Base-by-base conservation (phyloP, 2,329 filamentous ascomycete species). In the Cladosporium sp. region DNA sequence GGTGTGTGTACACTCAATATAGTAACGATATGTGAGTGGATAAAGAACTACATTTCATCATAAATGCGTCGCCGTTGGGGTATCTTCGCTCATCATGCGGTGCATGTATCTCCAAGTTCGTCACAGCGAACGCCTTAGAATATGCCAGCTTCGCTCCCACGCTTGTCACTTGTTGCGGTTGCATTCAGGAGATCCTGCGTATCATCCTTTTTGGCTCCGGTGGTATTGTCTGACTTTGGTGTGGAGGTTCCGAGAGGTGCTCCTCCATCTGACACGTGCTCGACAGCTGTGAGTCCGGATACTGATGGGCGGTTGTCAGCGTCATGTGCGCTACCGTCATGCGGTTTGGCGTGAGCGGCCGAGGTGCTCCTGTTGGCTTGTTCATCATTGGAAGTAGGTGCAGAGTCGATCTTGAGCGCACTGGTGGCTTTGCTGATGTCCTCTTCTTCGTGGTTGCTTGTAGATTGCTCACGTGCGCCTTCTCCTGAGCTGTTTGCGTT, bases 121-220 rank as follows among this genome's bases (percentile, higher is more conserved):
- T 8, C 2, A 16, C 51, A 4, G 16, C 51, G 18, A 13, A 54
- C 8, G 14, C n/a, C 13, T 39, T 21, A 57, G 23, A 57, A 57
- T 21, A 57, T 25, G 10, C 56, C 56, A 43, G 56, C 36, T 23
- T 58, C 56, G 7, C 56, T 39, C 7, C 56, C 56, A 28, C 34
- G 32, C 23, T 43, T 58, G 26, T 64, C 61, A 16, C 25, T 56
- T 3, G 61, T 64, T 57, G 48, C 61, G 13, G 61, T 64, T 1
- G 34, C 26, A 8, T 64, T 21, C 10, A 64, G n/a, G n/a, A 64
- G 23, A 25, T 57, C n/a, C 2, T 32, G 14, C 6, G 57, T 26
- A 18, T 56, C 51, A 10, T 57, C 51, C 10, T 30, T 21, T 11
- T n/a, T 34, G 7, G 8, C 2, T 30, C 26, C 36, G 16, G n/a